Percentiles rank a stretch among this genome's conserved stretches.
These are phyloP conservation scores for Candida bentonensis DNA, from an alignment of 805 yeast species.

Conservation along the genomic window DNA sequence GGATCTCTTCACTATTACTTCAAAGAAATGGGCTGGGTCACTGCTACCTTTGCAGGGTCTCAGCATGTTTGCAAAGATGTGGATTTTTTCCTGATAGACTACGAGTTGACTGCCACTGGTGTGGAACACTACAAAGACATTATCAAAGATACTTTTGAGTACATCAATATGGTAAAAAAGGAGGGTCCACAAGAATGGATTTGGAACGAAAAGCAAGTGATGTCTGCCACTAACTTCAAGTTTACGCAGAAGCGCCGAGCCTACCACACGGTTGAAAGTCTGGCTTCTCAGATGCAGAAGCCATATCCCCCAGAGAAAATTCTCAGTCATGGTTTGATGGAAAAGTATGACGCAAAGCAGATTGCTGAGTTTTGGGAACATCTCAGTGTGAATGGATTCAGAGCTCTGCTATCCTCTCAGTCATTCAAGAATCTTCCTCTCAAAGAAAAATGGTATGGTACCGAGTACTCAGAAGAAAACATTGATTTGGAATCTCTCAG, in stretches of 20 bases:
- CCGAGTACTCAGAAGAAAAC: conserved; percentile 46
- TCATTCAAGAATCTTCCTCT: conserved; percentile 33
- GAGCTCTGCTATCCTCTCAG: conserved; percentile 41
- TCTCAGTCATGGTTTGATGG: conserved; percentile 41
- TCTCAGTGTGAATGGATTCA: conserved; percentile 46
- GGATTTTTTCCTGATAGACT: conserved; percentile 51
- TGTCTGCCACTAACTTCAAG: conserved; percentile 56
- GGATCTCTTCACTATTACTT: conserved; percentile 68
- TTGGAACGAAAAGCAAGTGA: conserved; percentile 58
- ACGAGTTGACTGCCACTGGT: conserved; percentile 70
- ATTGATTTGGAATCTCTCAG: conserved; percentile 27
- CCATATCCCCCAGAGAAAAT: conserved; percentile 46
- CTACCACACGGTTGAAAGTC: conserved; percentile 57
- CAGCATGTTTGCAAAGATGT: conserved; percentile 41
- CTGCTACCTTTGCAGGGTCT: conserved; percentile 60
- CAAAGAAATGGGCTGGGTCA: conserved; percentile 68
- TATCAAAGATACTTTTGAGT: conserved; percentile 50
- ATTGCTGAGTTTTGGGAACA: conserved; percentile 35
- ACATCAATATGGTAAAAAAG: conserved; percentile 43
- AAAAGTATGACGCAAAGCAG: conserved; percentile 42
- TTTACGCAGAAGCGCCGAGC: conserved; percentile 63
- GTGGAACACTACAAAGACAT: conserved; percentile 44
- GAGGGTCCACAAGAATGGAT: conserved; percentile 66
- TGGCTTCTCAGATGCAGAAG: conserved; percentile 50
- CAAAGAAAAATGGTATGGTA: conserved; percentile 82